phyloP scores from a whole-genome alignment of 208 protist species.

The Leishmania guyanensis region DNA sequence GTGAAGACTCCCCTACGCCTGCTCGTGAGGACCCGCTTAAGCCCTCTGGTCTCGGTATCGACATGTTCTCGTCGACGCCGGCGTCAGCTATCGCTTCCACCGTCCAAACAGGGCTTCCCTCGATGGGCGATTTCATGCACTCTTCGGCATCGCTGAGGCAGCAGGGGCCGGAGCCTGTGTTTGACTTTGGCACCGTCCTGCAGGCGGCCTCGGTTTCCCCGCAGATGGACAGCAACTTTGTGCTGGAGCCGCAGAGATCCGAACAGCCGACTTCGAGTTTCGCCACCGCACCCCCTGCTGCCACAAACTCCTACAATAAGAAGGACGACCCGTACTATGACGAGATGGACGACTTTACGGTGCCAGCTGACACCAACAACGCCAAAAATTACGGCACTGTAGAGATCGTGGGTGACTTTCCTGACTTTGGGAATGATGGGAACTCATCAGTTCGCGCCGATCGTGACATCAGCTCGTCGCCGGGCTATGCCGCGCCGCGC shows the following conservation, averaged over 20 bases:
- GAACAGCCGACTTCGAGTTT: constrained; percentile 3
- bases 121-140: constrained; percentile 20
- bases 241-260: constrained; percentile 32
- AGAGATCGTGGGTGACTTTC: constrained; percentile 41
- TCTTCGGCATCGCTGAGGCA: constrained; percentile 6
- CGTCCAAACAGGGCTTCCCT: constrained; percentile 11
- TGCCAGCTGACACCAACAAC: constrained; percentile 17
- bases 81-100: constrained; percentile 8
- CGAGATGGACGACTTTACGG: constrained; percentile 75
- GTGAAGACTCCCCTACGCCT: constrained; percentile 5
- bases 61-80: constrained; percentile 55
- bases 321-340: constrained; percentile 74
- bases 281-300: constrained; percentile 14
- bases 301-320: constrained; percentile 26
- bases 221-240: constrained; percentile 17
- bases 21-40: constrained; percentile 42
- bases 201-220: constrained; percentile 4
- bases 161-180: constrained; percentile 20
- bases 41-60: constrained; percentile 46
- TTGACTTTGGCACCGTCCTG: constrained; percentile 34
- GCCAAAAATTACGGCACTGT: constrained; percentile 25
- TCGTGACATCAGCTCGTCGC: not conserved
- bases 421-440: constrained; percentile 28
- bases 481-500: constrained; percentile 18
- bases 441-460: not conserved